Base-by-base conservation (phyloP, 1,139 yeast genomes). In the Entelexis sorbosivorans region DNA sequence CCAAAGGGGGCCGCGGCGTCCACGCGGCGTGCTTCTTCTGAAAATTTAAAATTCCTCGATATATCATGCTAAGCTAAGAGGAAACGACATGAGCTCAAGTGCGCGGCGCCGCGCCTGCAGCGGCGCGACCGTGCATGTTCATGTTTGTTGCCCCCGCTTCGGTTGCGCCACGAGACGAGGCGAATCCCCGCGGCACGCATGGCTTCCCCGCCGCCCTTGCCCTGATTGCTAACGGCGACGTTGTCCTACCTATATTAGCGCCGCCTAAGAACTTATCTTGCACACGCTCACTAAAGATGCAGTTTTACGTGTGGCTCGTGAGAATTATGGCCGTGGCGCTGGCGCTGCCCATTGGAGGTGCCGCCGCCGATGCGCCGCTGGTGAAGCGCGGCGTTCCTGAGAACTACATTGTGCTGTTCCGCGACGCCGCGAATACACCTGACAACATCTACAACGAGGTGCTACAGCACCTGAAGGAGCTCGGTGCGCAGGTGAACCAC, bases 401-500 rank as follows among this genome's bases (percentile, higher is more conserved):
- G 20, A 52, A 46, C 53, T 67, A 65, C 56, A 62, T 67, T 49
- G 62, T 68, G 29, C 59, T 67, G 10, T 68, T 67, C 52, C 62
- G 64, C 49, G 62, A 62, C 55, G 69, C 69, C 32, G 53, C 59
- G 38, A 64, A 59, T 17, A 67, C 71, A 17, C 71, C 71, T 20
- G 65, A 64, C 46, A 49, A 58, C 7, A 59, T 66, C 29, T 64
- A 66, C 51, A 65, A 62, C 14, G 47, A 58, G 1, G 65, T 69
- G 10, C 69, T 64, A 49, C 49, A 58, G 29, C 63, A 64, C 51
- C 63, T 69, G 47, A 63, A 60, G 48, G 59, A 59, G 20, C 58
- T 68, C 17, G 72, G 73, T 11, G 74, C 71, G 20, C 60, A 57
- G 44, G 64, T 72, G 51, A 66, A 69, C 44, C 67, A 70, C 56